Percentiles rank a stretch among this genome's conserved stretches.
These are phyloP conservation scores for Hypsizygus marmoreus DNA, from an alignment of 768 basidiomycete species.

Conservation along the genomic window DNA sequence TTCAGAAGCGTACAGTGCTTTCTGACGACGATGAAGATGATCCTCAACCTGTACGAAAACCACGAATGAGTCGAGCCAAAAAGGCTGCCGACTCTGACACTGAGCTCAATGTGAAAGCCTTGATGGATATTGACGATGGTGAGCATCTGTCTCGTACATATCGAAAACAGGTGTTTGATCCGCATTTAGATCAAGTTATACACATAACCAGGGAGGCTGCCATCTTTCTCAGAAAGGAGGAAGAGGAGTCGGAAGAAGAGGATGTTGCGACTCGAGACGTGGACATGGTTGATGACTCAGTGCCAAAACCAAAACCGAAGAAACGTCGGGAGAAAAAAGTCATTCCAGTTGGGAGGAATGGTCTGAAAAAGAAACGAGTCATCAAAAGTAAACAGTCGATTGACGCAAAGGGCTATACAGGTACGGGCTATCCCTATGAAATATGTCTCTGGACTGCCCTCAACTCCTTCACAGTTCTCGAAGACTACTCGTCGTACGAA, in stretches of 20 bases:
- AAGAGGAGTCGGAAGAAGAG: slow-evolving; percentile 28
- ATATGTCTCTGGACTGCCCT: not conserved
- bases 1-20: slow-evolving; percentile 50
- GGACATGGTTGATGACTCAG: slow-evolving; percentile 37
- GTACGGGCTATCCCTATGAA: slow-evolving; percentile 38
- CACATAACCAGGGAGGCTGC: slow-evolving; percentile 24
- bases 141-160: no score
- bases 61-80: slow-evolving; percentile 25
- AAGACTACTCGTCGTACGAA: slow-evolving; percentile 83
- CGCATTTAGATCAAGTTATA: slow-evolving; percentile 33
- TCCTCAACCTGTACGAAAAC: slow-evolving; percentile 33
- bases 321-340: slow-evolving; percentile 55
- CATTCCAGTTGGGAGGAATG: slow-evolving; percentile 76
- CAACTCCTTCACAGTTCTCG: slow-evolving; percentile 49
- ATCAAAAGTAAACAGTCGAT: slow-evolving; percentile 55
- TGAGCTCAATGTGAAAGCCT: slow-evolving; percentile 52
- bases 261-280: slow-evolving; percentile 31
- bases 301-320: slow-evolving; percentile 35
- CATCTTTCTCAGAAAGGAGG: slow-evolving; percentile 18
- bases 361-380: slow-evolving; percentile 71
- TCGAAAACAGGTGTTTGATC: no score
- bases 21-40: slow-evolving; percentile 68
- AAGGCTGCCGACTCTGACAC: slow-evolving; percentile 38
- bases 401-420: slow-evolving; percentile 74
- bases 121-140: slow-evolving; percentile 85